These are phyloP conservation scores for Cercospora citrullina DNA, from an alignment of 2,329 filamentous ascomycete species.

Conservation along the genomic window DNA sequence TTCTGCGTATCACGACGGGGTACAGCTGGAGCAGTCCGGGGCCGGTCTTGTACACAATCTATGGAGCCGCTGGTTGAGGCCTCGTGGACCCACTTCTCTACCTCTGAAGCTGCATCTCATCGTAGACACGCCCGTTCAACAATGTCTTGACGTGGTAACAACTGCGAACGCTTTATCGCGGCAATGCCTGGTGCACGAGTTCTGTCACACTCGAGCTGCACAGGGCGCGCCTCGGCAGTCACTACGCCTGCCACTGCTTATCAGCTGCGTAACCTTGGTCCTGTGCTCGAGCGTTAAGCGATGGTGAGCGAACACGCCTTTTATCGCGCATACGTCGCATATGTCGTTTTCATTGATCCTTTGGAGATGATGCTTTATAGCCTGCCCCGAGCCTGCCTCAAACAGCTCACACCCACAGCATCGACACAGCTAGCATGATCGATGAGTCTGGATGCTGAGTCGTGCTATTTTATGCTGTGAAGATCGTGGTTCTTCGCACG, in stretches of 20 bases:
- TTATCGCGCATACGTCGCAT: neutral
- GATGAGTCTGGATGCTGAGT: neutral
- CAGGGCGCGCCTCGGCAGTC: neutral
- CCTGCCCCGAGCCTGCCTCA: neutral
- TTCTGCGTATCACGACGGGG: conserved; percentile 1
- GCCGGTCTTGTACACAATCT: neutral
- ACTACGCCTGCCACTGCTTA: neutral
- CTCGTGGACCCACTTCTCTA: neutral
- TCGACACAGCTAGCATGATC: neutral
- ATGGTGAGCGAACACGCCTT: neutral
- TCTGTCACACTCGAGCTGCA: neutral
- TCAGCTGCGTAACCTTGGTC: neutral
- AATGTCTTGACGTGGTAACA: neutral
- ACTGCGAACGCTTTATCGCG: conserved; percentile 5
- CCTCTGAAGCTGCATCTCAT: neutral
- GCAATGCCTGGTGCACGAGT: neutral
- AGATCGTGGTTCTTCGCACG: neutral
- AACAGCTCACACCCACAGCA: neutral
- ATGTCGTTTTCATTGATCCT: neutral
- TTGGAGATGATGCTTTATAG: neutral
- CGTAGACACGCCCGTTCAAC: neutral
- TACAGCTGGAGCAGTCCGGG: neutral
- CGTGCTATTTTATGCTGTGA: neutral
- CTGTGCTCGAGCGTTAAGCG: neutral
- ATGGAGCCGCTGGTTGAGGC: conserved; percentile 4